phyloP scores from a whole-genome alignment of 2,329 filamentous ascomycete species.

The Verticillium nonalfalfae region DNA sequence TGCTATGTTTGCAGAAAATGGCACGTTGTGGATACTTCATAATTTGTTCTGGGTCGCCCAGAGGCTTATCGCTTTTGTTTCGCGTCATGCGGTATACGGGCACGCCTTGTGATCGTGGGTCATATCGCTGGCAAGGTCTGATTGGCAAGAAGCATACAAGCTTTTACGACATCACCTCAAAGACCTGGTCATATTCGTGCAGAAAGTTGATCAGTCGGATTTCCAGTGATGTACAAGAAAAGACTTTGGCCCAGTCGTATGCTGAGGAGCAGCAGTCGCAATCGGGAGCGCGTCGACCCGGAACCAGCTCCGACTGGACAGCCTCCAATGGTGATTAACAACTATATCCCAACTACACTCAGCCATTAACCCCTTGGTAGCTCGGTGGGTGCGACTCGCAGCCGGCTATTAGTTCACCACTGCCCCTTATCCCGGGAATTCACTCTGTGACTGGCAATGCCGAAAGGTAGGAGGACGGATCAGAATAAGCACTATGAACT shows the following conservation, averaged over 20 bases:
- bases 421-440: background rate
- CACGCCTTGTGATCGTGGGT: background rate
- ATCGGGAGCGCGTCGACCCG: background rate
- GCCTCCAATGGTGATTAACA: background rate
- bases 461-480: background rate
- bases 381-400: background rate
- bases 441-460: background rate
- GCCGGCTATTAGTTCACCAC: background rate
- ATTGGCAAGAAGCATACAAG: slow-evolving; percentile 2
- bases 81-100: no score
- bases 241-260: slow-evolving; percentile 7
- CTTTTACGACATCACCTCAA: slow-evolving; percentile 1
- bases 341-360: background rate
- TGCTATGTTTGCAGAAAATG: no score
- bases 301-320: background rate
- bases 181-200: slow-evolving; percentile 3
- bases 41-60: no score
- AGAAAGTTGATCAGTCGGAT: slow-evolving; percentile 3
- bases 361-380: background rate
- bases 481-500: background rate
- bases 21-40: no score
- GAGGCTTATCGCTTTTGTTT: no score
- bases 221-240: slow-evolving; percentile 6
- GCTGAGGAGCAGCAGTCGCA: slow-evolving; percentile 5
- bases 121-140: slow-evolving; percentile 3